Conservation (phyloP, 2,329 filamentous ascomycete species). For the Verticillium zaregamsianum region DNA sequence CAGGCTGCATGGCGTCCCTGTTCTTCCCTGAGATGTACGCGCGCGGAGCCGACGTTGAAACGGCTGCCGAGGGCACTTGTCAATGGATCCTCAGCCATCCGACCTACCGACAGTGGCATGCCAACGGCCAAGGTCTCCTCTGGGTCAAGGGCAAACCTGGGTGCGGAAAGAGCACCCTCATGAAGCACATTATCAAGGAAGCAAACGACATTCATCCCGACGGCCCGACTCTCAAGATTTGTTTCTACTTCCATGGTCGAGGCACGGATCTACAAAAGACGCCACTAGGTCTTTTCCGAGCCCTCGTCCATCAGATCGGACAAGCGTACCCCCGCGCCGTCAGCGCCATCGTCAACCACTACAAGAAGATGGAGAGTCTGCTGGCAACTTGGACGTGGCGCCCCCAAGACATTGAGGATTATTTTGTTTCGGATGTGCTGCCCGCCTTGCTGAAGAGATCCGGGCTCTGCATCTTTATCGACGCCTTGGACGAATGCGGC, state of each 20-base stretch:
- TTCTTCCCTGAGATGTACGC: slow-evolving; percentile 22
- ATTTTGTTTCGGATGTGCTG: slow-evolving; percentile 9
- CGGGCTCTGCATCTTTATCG: slow-evolving; percentile 24
- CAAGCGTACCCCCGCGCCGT: background rate
- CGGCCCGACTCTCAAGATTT: slow-evolving; percentile 16
- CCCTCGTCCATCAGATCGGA: slow-evolving; percentile 25
- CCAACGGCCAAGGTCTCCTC: slow-evolving; percentile 16
- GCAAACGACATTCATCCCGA: background rate
- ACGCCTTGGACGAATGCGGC: slow-evolving; percentile 30
- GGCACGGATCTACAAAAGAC: slow-evolving; percentile 26
- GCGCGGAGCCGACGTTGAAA: slow-evolving; percentile 19
- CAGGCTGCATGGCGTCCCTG: slow-evolving; percentile 23
- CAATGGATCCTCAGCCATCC: slow-evolving; percentile 24
- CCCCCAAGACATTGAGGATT: background rate
- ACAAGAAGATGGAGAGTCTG: background rate
- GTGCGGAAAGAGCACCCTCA: slow-evolving; percentile 34
- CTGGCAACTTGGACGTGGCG: slow-evolving; percentile 20
- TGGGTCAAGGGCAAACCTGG: slow-evolving; percentile 37
- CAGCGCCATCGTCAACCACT: background rate
- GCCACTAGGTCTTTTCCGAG: slow-evolving; percentile 27
- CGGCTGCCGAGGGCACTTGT: slow-evolving; percentile 22
- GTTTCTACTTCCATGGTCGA: slow-evolving; percentile 32
- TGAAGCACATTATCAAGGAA: slow-evolving; percentile 17
- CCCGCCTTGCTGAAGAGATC: slow-evolving; percentile 12
- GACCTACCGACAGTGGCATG: slow-evolving; percentile 18